These are phyloP conservation scores for Sequoia sempervirens DNA, from an alignment of 75 land plant species.

Conservation along the genomic window DNA sequence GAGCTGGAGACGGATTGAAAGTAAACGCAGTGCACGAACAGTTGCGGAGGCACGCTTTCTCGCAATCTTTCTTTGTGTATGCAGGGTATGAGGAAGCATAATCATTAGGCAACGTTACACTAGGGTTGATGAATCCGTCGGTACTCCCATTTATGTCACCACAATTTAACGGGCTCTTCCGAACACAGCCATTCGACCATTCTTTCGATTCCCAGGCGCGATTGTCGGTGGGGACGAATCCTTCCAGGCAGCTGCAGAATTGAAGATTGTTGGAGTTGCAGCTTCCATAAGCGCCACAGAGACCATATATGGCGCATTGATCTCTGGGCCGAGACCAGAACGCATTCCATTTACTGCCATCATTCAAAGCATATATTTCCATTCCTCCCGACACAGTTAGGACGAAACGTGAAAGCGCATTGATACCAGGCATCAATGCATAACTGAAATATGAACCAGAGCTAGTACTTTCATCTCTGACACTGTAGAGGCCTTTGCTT, in stretches of 20 bases:
- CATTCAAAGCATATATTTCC: background rate
- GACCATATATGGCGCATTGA: slow-evolving; percentile 4
- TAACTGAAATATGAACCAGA: background rate
- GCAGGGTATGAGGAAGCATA: background rate
- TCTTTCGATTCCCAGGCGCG: slow-evolving; percentile 30
- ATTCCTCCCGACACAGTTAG: background rate
- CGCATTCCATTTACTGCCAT: background rate
- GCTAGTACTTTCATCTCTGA: background rate
- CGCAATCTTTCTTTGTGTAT: slow-evolving; percentile 17
- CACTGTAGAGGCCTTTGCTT: background rate
- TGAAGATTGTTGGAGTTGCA: slow-evolving; percentile 1
- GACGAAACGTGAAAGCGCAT: background rate
- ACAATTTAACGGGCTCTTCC: slow-evolving; percentile 30
- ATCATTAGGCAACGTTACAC: background rate
- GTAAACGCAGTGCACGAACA: slow-evolving; percentile 59
- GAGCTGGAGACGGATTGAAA: background rate
- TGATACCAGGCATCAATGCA: background rate
- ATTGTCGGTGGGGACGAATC: slow-evolving; percentile 19
- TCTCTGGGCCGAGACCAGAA: background rate
- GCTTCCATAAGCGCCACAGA: slow-evolving; percentile 19
- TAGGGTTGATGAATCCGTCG: slow-evolving; percentile 21
- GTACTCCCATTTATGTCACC: background rate
- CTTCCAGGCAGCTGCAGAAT: slow-evolving; percentile 21
- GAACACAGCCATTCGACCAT: slow-evolving; percentile 30
- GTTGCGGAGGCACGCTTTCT: slow-evolving; percentile 26